Conservation (phyloP, 805 yeast species). For the Debaryomyces castellii region DNA sequence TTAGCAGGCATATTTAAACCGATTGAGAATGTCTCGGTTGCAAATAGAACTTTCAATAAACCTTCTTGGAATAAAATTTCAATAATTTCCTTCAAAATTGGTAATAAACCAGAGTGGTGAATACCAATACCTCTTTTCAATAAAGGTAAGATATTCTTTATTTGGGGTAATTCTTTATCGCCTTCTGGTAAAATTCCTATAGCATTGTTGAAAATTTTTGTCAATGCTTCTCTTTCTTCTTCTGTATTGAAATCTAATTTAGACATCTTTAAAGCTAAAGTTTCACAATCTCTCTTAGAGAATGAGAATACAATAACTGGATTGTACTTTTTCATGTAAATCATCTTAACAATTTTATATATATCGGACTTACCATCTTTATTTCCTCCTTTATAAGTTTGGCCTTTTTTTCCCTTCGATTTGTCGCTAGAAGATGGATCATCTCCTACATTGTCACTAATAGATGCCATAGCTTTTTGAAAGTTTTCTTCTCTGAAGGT, state of each 20-base stretch:
- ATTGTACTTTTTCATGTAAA: constrained; percentile 92
- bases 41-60: constrained; percentile 87
- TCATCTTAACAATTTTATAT: constrained; percentile 95
- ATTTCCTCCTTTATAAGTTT: constrained; percentile 83
- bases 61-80: constrained; percentile 98
- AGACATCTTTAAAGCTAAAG: constrained; percentile 91
- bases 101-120: constrained; percentile 95
- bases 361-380: constrained; percentile 80
- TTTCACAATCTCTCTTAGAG: constrained; percentile 94
- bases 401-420: constrained; percentile 71
- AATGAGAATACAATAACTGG: constrained; percentile 99
- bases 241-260: constrained; percentile 91
- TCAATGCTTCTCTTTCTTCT: constrained; percentile 88
- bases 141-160: constrained; percentile 84
- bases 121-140: constrained; percentile 96
- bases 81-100: constrained; percentile 90
- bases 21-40: constrained; percentile 97
- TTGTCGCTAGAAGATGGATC: constrained; percentile 65
- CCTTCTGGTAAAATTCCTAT: constrained; percentile 82
- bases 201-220: constrained; percentile 89
- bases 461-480: constrained; percentile 96
- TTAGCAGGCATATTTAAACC: constrained; percentile 99
- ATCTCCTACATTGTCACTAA: constrained; percentile 79
- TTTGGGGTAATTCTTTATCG: constrained; percentile 92
- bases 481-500: constrained; percentile 95